Percentiles rank a stretch among this genome's conserved stretches.
phyloP scores from a whole-genome alignment of 2,329 filamentous ascomycete species.

The Teratosphaeria pseudoeucalypti region DNA sequence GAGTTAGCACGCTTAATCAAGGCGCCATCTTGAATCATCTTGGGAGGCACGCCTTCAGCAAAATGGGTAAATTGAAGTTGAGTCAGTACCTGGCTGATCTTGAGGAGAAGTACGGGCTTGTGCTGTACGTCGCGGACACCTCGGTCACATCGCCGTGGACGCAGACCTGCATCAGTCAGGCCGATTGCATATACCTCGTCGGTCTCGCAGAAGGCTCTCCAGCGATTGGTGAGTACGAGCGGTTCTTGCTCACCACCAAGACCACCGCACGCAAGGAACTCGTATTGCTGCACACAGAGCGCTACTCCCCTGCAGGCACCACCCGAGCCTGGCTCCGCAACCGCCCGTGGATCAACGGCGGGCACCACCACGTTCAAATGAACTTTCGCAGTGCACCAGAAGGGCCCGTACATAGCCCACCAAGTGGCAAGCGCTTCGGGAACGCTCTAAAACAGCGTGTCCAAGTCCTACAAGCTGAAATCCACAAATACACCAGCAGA shows the following conservation, averaged over 20 bases:
- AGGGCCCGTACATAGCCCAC: conserved; percentile 58
- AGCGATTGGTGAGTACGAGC: conserved; percentile 88
- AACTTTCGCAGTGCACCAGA: conserved; percentile 66
- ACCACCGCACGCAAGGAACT: conserved; percentile 90
- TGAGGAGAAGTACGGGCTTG: conserved; percentile 92
- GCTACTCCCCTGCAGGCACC: conserved; percentile 74
- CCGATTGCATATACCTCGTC: conserved; percentile 89
- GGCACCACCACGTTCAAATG: conserved; percentile 97
- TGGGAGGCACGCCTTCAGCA: conserved; percentile 90
- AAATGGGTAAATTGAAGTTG: conserved; percentile 91
- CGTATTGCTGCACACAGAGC: conserved; percentile 78
- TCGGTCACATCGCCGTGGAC: conserved; percentile 97
- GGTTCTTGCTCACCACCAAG: conserved; percentile 93
- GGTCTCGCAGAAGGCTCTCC: conserved; percentile 84
- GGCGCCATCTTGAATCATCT: conserved; percentile 89
- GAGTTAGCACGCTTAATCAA: conserved; percentile 86
- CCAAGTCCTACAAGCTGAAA: conserved; percentile 89
- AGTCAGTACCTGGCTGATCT: conserved; percentile 93
- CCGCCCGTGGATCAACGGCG: conserved; percentile 94
- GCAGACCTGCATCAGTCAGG: conserved; percentile 92
- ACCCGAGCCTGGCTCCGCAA: conserved; percentile 81
- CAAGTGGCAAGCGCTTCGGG: conserved; percentile 58
- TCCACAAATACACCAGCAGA: conserved; percentile 95
- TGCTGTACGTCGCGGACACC: conserved; percentile 92
- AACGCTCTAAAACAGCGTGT: conserved; percentile 84